phyloP scores from a whole-genome alignment of 257 asterid species.

The Nicotiana attenuata region DNA sequence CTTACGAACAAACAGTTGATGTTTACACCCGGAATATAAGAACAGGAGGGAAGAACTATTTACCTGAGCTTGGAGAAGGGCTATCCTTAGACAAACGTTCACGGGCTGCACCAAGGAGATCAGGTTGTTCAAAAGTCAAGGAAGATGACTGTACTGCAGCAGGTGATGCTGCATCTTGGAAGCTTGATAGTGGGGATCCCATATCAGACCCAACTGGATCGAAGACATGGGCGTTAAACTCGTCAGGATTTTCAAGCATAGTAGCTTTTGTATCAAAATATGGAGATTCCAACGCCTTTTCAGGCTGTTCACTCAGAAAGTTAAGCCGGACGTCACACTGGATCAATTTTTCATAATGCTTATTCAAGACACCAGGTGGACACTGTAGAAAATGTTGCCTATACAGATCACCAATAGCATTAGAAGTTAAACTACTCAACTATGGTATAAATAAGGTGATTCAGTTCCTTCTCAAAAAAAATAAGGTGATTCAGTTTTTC shows the following conservation, averaged over 20 bases:
- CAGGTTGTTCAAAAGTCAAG: constrained; percentile 28
- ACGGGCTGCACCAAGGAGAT: constrained; percentile 16
- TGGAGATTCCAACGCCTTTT: constrained; percentile 42
- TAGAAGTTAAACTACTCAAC: not conserved
- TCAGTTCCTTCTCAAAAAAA: not conserved
- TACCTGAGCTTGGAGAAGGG: constrained; percentile 73
- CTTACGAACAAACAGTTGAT: not conserved
- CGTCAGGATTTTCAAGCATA: constrained; percentile 40
- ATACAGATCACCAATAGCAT: constrained; percentile 13
- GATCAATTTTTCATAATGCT: constrained; percentile 77
- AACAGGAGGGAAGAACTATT: not conserved
- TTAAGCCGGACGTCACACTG: constrained; percentile 61
- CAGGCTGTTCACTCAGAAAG: constrained; percentile 58
- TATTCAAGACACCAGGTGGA: constrained; percentile 61
- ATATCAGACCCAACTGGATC: constrained; percentile 26
- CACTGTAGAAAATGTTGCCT: constrained; percentile 71
- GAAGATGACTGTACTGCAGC: constrained; percentile 38
- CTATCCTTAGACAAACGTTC: constrained; percentile 33
- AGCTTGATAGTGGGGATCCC: constrained; percentile 36
- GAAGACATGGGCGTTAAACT: constrained; percentile 23
- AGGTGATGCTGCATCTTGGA: constrained; percentile 41
- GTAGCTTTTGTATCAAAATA: constrained; percentile 49
- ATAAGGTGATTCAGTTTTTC: not conserved
- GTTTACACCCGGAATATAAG: not conserved
- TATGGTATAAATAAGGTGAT: not conserved